Evolutionary conservation across 768 basidiomycete species (phyloP).

Genomic region (Mycena vitilis): DNA sequence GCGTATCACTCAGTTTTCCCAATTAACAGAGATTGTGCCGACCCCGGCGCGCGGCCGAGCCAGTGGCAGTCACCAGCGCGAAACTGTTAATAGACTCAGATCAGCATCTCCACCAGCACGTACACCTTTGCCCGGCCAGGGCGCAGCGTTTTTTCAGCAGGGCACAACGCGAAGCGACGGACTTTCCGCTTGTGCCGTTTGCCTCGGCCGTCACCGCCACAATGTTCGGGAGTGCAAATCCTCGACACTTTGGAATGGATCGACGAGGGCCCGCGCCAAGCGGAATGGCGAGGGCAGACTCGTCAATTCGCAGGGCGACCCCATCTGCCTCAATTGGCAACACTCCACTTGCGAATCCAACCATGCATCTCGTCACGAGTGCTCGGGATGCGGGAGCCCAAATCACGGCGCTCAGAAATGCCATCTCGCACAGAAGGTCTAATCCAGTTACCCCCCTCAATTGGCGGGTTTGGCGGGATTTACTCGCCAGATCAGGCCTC

Average conservation of each 20-base stretch:
- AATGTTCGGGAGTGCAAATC: background rate
- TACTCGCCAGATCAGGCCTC: constrained; percentile 23
- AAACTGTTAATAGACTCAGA: background rate
- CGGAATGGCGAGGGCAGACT: background rate
- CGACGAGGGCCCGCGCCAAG: background rate
- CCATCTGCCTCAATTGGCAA: constrained; percentile 5
- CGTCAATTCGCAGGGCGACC: background rate
- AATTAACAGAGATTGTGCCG: no score
- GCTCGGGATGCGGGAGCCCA: constrained; percentile 41
- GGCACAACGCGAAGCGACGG: constrained; percentile 14
- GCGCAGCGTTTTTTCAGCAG: constrained; percentile 1
- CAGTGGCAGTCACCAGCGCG: background rate
- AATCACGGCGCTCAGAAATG: constrained; percentile 43
- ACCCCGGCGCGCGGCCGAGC: background rate
- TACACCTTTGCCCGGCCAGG: background rate
- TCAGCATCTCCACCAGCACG: constrained; percentile 7
- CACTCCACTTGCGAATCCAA: background rate
- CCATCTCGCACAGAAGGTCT: constrained; percentile 39
- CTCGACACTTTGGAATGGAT: background rate
- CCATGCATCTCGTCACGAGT: constrained; percentile 35
- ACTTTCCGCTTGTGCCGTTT: constrained; percentile 11
- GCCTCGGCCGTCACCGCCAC: constrained; percentile 18
- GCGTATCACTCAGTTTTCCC: no score
- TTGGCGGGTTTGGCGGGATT: constrained; percentile 29
- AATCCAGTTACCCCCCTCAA: constrained; percentile 36